These are phyloP conservation scores for Pulveroboletus frians DNA, from an alignment of 768 basidiomycete species.

Conservation along the genomic window DNA sequence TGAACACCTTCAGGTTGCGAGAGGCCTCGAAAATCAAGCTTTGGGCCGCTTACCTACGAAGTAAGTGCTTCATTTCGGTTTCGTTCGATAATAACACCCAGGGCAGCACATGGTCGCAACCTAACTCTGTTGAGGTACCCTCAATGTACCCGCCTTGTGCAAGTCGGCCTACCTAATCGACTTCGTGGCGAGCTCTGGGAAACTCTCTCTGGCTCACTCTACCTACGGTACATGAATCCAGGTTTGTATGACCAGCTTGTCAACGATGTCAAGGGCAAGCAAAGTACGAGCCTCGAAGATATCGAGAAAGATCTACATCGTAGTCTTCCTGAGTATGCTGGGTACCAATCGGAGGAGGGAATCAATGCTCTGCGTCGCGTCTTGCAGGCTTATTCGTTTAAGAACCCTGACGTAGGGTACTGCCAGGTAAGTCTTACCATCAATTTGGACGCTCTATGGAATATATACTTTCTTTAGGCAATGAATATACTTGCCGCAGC, in stretches of 20 bases:
- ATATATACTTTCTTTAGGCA: slow-evolving; percentile 45
- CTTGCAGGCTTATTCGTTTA: slow-evolving; percentile 91
- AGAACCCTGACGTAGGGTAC: slow-evolving; percentile 91
- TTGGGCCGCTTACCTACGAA: slow-evolving; percentile 82
- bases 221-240: slow-evolving; percentile 81
- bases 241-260: slow-evolving; percentile 76
- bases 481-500: slow-evolving; percentile 98
- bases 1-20: slow-evolving; percentile 51
- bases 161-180: slow-evolving; percentile 92
- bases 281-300: slow-evolving; percentile 89
- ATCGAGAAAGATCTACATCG: slow-evolving; percentile 98
- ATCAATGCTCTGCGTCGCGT: slow-evolving; percentile 83
- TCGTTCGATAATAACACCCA: slow-evolving; percentile 8
- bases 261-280: slow-evolving; percentile 69
- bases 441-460: background rate
- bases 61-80: slow-evolving; percentile 38
- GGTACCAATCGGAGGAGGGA: slow-evolving; percentile 88
- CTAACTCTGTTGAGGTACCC: slow-evolving; percentile 95
- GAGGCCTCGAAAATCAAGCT: slow-evolving; percentile 94
- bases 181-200: slow-evolving; percentile 99
- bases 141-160: slow-evolving; percentile 93
- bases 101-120: slow-evolving; percentile 82
- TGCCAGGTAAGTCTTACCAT: slow-evolving; percentile 60
- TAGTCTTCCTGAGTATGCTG: slow-evolving; percentile 93
- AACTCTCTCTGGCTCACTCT: slow-evolving; percentile 89